Percentiles rank a stretch among this genome's conserved stretches.
phyloP scores from a whole-genome alignment of 2,329 filamentous ascomycete species.

The Ophiostoma ulmi region DNA sequence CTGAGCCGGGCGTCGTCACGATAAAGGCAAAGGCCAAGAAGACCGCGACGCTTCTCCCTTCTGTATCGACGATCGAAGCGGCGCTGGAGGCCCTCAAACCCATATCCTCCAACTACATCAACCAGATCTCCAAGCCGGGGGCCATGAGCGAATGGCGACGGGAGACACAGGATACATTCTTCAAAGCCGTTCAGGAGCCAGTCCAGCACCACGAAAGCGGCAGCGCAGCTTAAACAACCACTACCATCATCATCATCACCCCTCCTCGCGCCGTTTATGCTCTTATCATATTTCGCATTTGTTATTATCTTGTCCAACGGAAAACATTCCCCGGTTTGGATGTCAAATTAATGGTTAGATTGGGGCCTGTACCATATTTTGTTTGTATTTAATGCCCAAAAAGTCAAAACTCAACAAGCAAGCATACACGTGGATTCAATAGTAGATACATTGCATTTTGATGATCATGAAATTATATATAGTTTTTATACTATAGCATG shows the following conservation, averaged over 20 bases:
- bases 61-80: slow-evolving; percentile 30
- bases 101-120: slow-evolving; percentile 19
- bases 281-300: background rate
- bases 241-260: background rate
- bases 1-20: background rate
- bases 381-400: background rate
- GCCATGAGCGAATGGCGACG: slow-evolving; percentile 16
- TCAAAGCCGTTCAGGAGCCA: slow-evolving; percentile 5
- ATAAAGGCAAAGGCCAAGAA: background rate
- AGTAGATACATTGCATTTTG: background rate
- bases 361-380: background rate
- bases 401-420: no score
- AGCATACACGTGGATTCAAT: no score
- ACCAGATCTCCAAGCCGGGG: slow-evolving; percentile 20
- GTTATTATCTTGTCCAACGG: background rate
- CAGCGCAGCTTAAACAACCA: background rate
- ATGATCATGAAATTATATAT: background rate
- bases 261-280: background rate
- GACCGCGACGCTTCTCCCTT: slow-evolving; percentile 31
- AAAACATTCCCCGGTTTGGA: background rate
- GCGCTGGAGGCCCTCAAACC: slow-evolving; percentile 29
- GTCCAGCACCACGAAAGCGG: background rate
- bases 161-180: slow-evolving; percentile 17
- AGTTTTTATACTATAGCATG: background rate
- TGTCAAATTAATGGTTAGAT: background rate